These are phyloP conservation scores for Exserohilum turcica DNA, from an alignment of 2,329 filamentous ascomycete species.

Conservation along the genomic window DNA sequence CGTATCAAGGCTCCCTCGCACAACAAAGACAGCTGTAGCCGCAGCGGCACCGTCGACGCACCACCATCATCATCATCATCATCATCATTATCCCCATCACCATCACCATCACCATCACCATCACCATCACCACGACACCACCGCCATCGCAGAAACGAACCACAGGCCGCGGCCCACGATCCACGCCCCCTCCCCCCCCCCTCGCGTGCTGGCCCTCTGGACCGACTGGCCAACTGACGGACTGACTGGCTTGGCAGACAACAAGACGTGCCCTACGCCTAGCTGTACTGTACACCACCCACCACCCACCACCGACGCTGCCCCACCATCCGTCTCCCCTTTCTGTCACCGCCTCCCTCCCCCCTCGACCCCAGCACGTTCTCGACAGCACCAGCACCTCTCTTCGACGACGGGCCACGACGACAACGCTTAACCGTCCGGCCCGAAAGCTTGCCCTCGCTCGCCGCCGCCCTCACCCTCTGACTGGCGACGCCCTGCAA, in stretches of 20 bases:
- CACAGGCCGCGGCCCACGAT: not conserved
- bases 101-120: no score
- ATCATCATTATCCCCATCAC: no score
- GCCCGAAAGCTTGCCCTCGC: not conserved
- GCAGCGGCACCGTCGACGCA: no score
- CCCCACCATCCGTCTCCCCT: slow-evolving; percentile 18
- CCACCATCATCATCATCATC: no score
- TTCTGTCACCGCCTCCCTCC: slow-evolving; percentile 20
- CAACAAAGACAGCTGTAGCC: no score
- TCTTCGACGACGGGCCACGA: not conserved
- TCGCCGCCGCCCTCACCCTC: not conserved
- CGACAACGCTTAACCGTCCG: slow-evolving; percentile 1
- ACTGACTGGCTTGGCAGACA: slow-evolving; percentile 13
- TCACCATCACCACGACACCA: no score
- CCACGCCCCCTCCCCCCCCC: not conserved
- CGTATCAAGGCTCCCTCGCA: not conserved
- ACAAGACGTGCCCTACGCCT: no score
- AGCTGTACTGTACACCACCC: no score
- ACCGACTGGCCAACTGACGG: not conserved
- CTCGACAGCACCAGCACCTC: slow-evolving; percentile 6
- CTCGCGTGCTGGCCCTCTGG: not conserved
- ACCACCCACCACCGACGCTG: slow-evolving; percentile 15
- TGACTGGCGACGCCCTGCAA: not conserved
- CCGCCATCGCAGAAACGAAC: not conserved
- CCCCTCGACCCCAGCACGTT: slow-evolving; percentile 7